Conservation (phyloP, 306 rosid genomes). For the Sindora glabra region DNA sequence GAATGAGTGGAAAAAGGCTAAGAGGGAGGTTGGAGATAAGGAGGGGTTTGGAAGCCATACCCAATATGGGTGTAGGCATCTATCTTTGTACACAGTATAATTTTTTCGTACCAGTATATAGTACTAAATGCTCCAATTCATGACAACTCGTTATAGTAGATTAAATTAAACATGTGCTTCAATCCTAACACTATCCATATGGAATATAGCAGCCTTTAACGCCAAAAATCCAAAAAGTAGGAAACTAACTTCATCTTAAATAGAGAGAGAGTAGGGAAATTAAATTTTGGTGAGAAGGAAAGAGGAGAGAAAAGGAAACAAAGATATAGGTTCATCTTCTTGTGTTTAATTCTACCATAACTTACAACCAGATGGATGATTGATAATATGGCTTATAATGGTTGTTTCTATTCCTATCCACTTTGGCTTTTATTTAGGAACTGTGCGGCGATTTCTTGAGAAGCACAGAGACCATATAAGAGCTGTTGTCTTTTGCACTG, state of each 20-base stretch:
- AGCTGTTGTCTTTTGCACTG: constrained; percentile 90
- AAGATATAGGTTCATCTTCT: not conserved
- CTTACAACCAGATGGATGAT: constrained; percentile 9
- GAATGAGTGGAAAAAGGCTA: no score
- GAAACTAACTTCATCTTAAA: not conserved
- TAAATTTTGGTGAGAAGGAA: not conserved
- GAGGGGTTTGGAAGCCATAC: no score
- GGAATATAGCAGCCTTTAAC: not conserved
- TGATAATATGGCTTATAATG: not conserved
- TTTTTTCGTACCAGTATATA: no score
- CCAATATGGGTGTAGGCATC: no score
- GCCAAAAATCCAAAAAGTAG: constrained; percentile 2
- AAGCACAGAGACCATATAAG: constrained; percentile 78
- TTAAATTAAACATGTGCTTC: no score
- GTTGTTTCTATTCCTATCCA: not conserved
- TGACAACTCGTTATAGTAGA: no score
- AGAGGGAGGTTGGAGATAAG: no score
- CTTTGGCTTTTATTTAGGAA: constrained; percentile 47
- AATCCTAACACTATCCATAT: no score
- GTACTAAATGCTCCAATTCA: no score
- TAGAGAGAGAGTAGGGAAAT: not conserved
- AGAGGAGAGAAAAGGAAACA: not conserved
- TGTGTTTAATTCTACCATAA: not conserved
- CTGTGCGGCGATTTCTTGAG: constrained; percentile 89
- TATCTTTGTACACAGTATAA: no score